Percentiles rank a stretch among this genome's conserved stretches.
Evolutionary conservation across 208 protist genomes (phyloP).

Genomic region (Trypanosoma vivax): DNA sequence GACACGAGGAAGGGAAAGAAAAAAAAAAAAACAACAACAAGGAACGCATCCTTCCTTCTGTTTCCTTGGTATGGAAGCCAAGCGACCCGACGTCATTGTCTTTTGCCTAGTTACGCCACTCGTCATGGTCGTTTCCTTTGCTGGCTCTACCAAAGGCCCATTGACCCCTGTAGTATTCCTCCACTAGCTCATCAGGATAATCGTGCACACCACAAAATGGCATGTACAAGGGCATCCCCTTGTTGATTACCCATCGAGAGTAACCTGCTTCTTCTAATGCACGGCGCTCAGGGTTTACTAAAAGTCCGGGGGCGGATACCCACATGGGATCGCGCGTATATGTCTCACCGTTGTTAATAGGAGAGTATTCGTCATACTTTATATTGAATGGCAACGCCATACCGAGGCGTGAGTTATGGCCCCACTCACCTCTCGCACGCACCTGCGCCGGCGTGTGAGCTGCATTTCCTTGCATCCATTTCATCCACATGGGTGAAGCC

Average conservation of each 20-base stretch:
- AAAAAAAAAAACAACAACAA: constrained; percentile 8
- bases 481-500: constrained; percentile 69
- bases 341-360: constrained; percentile 53
- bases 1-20: too few relatives aligned
- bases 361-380: constrained; percentile 72
- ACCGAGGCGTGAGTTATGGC: constrained; percentile 77
- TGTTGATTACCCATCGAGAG: constrained; percentile 79
- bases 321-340: constrained; percentile 80
- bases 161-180: constrained; percentile 88
- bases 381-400: constrained; percentile 80
- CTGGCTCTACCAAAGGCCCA: constrained; percentile 76
- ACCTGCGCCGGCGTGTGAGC: constrained; percentile 84
- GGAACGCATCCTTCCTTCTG: not conserved
- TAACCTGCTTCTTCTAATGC: constrained; percentile 79
- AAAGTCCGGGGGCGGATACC: constrained; percentile 52
- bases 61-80: constrained; percentile 5
- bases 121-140: constrained; percentile 88
- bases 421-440: constrained; percentile 83
- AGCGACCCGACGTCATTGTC: not conserved
- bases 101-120: constrained; percentile 68
- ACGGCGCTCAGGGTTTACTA: constrained; percentile 76
- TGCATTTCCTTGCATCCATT: constrained; percentile 77
- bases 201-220: constrained; percentile 86
- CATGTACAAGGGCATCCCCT: constrained; percentile 81
- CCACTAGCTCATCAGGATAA: constrained; percentile 82